phyloP scores from a whole-genome alignment of 202 grass and related monocot species.

The Saccharum hybrid region DNA sequence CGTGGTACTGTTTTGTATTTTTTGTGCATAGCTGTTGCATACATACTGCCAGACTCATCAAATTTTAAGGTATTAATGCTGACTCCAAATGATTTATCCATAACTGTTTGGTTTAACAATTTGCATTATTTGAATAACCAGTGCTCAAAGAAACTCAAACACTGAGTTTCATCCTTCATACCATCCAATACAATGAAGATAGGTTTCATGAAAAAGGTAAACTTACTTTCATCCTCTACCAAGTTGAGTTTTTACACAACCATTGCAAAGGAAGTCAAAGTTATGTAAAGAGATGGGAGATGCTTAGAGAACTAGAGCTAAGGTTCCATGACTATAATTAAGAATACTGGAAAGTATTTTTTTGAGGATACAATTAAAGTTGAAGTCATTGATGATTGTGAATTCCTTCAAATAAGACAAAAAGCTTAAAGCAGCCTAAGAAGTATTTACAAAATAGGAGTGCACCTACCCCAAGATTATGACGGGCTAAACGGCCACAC shows the following conservation, averaged over 20 bases:
- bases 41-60: neutral
- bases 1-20: neutral
- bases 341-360: neutral
- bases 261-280: constrained; percentile 7
- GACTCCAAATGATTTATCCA: neutral
- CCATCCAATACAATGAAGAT: neutral
- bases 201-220: constrained; percentile 5
- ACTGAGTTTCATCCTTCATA: neutral
- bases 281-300: neutral
- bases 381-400: neutral
- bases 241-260: neutral
- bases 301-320: neutral
- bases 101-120: neutral
- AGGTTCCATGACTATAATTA: neutral
- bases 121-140: neutral
- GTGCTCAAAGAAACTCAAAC: neutral
- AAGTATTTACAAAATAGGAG: neutral
- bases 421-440: neutral
- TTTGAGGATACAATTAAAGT: neutral
- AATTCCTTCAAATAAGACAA: constrained; percentile 6
- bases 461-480: neutral
- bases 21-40: neutral
- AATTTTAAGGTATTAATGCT: neutral
- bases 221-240: neutral
- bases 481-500: neutral